Evolutionary conservation across 2,329 filamentous ascomycete species (phyloP).

Genomic region (Colletotrichum tabaci): DNA sequence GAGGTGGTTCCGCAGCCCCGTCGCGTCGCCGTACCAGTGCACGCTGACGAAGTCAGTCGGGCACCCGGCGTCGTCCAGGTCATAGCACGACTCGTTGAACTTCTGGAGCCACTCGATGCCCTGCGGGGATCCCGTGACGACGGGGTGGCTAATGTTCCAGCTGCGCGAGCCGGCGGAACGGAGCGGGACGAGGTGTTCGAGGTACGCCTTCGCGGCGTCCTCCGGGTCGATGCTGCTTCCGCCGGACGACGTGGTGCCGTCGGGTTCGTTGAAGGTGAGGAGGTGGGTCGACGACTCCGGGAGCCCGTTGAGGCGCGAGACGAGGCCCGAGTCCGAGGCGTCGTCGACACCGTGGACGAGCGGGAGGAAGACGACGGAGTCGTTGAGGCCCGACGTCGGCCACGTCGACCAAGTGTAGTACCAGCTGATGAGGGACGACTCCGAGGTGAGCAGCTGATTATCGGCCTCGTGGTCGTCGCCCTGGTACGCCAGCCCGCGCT

Average conservation of each 20-base stretch:
- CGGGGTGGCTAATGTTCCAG: slow-evolving; percentile 59
- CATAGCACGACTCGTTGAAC: slow-evolving; percentile 58
- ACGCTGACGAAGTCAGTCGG: slow-evolving; percentile 58
- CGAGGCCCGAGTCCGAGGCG: slow-evolving; percentile 48
- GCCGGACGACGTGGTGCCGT: slow-evolving; percentile 56
- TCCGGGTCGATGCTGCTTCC: slow-evolving; percentile 56
- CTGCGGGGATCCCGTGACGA: slow-evolving; percentile 56
- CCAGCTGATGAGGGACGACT: slow-evolving; percentile 56
- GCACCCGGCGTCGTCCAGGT: slow-evolving; percentile 55
- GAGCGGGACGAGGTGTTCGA: slow-evolving; percentile 55
- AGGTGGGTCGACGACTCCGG: slow-evolving; percentile 55
- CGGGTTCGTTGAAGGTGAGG: slow-evolving; percentile 60
- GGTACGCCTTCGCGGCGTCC: slow-evolving; percentile 56
- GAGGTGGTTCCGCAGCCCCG: slow-evolving; percentile 54
- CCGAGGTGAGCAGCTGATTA: slow-evolving; percentile 53
- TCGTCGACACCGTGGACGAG: slow-evolving; percentile 56
- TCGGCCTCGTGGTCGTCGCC: slow-evolving; percentile 47
- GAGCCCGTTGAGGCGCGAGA: slow-evolving; percentile 47
- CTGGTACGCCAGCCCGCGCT: slow-evolving; percentile 36
- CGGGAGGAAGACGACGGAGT: slow-evolving; percentile 54
- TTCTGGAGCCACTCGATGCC: slow-evolving; percentile 57
- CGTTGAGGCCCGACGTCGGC: slow-evolving; percentile 46
- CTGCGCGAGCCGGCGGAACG: slow-evolving; percentile 41
- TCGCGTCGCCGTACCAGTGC: slow-evolving; percentile 59
- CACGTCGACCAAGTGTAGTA: slow-evolving; percentile 60